Conservation (phyloP, 495 filamentous ascomycete species). For the Filosporella fistucella region DNA sequence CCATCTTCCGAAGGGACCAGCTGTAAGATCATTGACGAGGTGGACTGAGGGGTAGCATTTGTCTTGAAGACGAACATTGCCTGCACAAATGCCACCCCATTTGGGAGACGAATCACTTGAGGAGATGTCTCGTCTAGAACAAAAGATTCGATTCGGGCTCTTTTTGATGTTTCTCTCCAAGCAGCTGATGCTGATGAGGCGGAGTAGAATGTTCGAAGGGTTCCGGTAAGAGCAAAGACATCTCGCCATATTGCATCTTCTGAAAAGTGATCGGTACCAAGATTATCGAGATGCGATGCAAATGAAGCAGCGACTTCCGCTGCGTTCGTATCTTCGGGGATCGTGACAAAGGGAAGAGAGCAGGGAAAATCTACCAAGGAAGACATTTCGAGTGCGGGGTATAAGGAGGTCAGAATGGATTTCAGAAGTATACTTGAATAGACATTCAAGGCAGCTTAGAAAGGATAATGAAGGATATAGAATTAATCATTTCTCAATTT, state of each 20-base stretch:
- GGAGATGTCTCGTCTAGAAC: not conserved
- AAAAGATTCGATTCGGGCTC: not conserved
- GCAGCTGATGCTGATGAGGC: not conserved
- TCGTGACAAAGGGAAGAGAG: slow-evolving; percentile 5
- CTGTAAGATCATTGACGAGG: not conserved
- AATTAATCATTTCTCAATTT: no score
- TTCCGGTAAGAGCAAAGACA: slow-evolving; percentile 10
- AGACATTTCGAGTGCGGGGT: slow-evolving; percentile 8
- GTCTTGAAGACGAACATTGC: slow-evolving; percentile 8
- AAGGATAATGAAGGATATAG: not conserved
- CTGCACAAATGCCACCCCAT: not conserved
- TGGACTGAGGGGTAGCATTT: not conserved
- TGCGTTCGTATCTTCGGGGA: slow-evolving; percentile 1
- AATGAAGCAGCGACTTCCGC: not conserved
- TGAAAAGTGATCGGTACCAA: not conserved
- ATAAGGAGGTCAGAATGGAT: no score
- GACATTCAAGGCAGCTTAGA: no score
- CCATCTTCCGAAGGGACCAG: not conserved
- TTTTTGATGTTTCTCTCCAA: slow-evolving; percentile 6
- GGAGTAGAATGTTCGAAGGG: slow-evolving; percentile 9
- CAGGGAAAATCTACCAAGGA: not conserved
- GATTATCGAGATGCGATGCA: not conserved
- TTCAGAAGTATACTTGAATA: no score
- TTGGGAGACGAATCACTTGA: not conserved
- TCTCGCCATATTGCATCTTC: slow-evolving; percentile 16